These are phyloP conservation scores for Melaleuca quinquenervia DNA, from an alignment of 345 rosid species.

Conservation along the genomic window DNA sequence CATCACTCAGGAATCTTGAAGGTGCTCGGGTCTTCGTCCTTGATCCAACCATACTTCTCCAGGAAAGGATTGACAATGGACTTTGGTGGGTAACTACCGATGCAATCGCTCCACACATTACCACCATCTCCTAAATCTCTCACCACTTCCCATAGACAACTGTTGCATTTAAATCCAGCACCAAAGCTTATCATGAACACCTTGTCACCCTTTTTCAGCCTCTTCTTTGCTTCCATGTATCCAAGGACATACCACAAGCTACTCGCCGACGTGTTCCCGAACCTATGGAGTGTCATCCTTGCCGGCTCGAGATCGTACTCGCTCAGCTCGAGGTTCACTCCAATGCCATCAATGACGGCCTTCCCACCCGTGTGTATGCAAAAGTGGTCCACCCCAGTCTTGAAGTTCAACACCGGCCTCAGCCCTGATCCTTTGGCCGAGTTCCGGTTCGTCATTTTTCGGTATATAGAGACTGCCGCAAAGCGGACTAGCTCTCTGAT, in stretches of 20 bases:
- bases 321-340: conserved; percentile 41
- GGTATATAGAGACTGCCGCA: conserved; percentile 6
- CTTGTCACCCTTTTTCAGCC: conserved; percentile 69
- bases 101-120: conserved; percentile 56
- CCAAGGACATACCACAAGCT: conserved; percentile 92
- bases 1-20: conserved; percentile 26
- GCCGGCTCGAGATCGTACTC: conserved; percentile 85
- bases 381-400: conserved; percentile 80
- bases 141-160: conserved; percentile 68
- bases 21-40: conserved; percentile 51
- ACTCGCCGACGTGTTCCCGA: conserved; percentile 89
- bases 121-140: conserved; percentile 33
- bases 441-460: conserved; percentile 13
- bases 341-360: conserved; percentile 88
- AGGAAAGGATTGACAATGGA: conserved; percentile 59
- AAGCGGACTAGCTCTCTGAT: conserved; percentile 60
- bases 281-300: conserved; percentile 86
- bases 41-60: conserved; percentile 91
- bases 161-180: conserved; percentile 79
- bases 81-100: conserved; percentile 60
- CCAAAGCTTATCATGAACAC: conserved; percentile 71
- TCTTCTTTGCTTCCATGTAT: conserved; percentile 83
- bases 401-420: conserved; percentile 38
- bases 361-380: conserved; percentile 90
- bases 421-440: conserved; percentile 2